Evolutionary conservation across 2,329 filamentous ascomycete genomes (phyloP), one percentile per base, ranked within the genome.

Genomic region (Periglandula ipomoeae): DNA sequence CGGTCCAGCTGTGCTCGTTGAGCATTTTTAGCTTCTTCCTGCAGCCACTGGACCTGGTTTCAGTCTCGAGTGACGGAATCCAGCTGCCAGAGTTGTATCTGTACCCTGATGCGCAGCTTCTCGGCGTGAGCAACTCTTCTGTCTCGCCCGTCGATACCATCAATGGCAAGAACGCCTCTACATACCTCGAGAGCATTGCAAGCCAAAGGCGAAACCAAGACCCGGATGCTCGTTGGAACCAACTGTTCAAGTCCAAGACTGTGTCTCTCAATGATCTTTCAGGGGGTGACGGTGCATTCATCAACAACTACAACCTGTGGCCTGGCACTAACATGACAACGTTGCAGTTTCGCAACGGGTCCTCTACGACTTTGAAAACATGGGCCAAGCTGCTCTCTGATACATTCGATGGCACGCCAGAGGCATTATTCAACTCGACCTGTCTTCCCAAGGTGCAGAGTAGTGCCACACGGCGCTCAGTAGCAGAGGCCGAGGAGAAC

Each of bases 31-130:
- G n/a, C 51, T 19, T 22, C n/a, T 17, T 46, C 47, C 10, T 47
- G 48, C 5, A 53, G 47, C 7, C 44, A 20, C 6, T 7, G 17
- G 5, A 9, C 37, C 9, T 53, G 15, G 39, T 40, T 13, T 53
- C 53, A 11, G 27, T 55, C 8, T 55, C 51, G 1, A 38, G 56
- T 22, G 65, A 68, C 27, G 62, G 66, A 4, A 52, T 65, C n/a
- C 55, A 57, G 4, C 53, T 58, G 5, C 61, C 61, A 2, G 53
- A 59, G 35, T n/a, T 53, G 15, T 53, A 47, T 39, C 37, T 50
- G 11, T 27, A 34, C 2, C 15, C 19, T n/a, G 40, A 51, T 24
- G 22, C 39, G 27, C 27, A 22, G 2, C 30, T 37, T 3, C 6
- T 24, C 1, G 26, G 13, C 10, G 13, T 32, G 3, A 37, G 30